Evolutionary conservation across 2,329 filamentous ascomycete genomes (phyloP).

Genomic region (Alternaria ventricosa): DNA sequence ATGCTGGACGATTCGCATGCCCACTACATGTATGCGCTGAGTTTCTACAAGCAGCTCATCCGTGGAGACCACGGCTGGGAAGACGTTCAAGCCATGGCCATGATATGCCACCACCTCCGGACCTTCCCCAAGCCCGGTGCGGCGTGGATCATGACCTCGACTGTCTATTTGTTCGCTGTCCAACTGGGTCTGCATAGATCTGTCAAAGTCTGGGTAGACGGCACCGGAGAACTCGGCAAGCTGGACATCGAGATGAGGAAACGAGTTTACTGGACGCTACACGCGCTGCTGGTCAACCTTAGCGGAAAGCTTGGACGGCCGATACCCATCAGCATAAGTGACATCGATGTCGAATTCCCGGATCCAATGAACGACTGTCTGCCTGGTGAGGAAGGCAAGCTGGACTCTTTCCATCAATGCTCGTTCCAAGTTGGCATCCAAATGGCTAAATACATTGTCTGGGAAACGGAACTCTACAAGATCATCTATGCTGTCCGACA

Average conservation of each 20-base stretch:
- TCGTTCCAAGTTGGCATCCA: constrained; percentile 71
- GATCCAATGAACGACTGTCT: constrained; percentile 74
- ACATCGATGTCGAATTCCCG: constrained; percentile 81
- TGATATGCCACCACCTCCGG: constrained; percentile 75
- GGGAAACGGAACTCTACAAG: constrained; percentile 76
- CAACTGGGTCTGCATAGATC: constrained; percentile 78
- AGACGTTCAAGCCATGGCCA: constrained; percentile 74
- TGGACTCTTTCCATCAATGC: constrained; percentile 61
- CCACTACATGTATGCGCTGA: constrained; percentile 78
- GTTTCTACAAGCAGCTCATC: constrained; percentile 70
- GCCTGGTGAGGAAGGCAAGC: constrained; percentile 61
- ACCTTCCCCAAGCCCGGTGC: constrained; percentile 81
- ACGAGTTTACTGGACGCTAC: constrained; percentile 76
- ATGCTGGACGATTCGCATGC: constrained; percentile 72
- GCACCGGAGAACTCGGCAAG: constrained; percentile 52
- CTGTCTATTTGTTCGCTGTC: constrained; percentile 71
- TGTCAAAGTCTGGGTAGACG: constrained; percentile 63
- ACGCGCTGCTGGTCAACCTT: constrained; percentile 71
- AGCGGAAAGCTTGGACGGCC: constrained; percentile 78
- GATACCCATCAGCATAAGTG: constrained; percentile 74
- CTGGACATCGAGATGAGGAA: constrained; percentile 79
- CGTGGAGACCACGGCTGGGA: constrained; percentile 66
- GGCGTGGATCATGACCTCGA: constrained; percentile 70
- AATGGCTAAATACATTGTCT: constrained; percentile 68
- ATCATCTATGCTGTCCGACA: constrained; percentile 75